Percentiles rank a stretch among this genome's conserved stretches.
phyloP scores from a whole-genome alignment of 768 basidiomycete species.

The Mycena albidolilacea region DNA sequence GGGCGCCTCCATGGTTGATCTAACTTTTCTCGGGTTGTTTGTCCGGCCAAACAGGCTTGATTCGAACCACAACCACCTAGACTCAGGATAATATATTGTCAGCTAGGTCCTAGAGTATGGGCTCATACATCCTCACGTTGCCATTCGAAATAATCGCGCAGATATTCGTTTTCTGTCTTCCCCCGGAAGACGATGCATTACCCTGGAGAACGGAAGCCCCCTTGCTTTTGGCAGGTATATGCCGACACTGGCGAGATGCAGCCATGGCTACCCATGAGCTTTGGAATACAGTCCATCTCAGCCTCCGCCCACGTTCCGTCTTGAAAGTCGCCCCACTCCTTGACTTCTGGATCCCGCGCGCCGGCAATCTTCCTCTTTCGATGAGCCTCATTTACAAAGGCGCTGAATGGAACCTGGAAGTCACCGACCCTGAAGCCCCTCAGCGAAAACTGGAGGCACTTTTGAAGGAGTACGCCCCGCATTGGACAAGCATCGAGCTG shows the following conservation, averaged over 20 bases:
- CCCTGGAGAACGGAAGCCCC: conserved; percentile 27
- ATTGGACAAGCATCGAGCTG: conserved; percentile 28
- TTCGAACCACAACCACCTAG: neutral
- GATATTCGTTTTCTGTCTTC: conserved; percentile 33
- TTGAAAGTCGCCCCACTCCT: conserved; percentile 17
- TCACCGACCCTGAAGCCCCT: neutral
- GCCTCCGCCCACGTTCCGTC: conserved; percentile 12
- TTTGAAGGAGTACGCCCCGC: neutral
- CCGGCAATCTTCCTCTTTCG: conserved; percentile 20
- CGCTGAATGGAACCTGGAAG: neutral
- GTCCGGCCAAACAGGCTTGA: neutral
- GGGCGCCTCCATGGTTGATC: conserved; percentile 19
- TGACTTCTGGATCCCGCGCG: conserved; percentile 27
- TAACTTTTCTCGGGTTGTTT: neutral
- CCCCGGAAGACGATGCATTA: conserved; percentile 19
- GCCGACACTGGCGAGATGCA: conserved; percentile 21
- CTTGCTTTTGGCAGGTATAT: conserved; percentile 25
- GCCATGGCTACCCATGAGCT: conserved; percentile 17
- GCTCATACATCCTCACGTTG: conserved; percentile 1
- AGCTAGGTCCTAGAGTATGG: too few relatives aligned
- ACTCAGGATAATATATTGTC: too few relatives aligned
- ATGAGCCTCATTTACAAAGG: conserved; percentile 20
- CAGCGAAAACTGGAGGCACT: neutral
- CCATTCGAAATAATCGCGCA: conserved; percentile 23
- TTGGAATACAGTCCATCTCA: conserved; percentile 31